Conservation (phyloP, 2,329 filamentous ascomycete species). For the Aaosphaeria pasadenensis region DNA sequence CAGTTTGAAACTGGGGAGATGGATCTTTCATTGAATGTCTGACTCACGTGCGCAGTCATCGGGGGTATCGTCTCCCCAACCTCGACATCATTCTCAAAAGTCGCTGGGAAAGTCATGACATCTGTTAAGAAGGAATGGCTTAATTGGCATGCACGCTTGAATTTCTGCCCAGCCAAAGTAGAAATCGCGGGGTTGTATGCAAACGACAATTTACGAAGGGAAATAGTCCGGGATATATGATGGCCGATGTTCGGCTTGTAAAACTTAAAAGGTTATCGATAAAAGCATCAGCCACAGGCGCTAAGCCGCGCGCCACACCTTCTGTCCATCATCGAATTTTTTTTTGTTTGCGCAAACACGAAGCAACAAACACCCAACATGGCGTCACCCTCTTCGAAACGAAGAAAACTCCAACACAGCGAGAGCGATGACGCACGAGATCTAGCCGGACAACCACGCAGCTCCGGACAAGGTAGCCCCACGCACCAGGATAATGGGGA, state of each 20-base stretch:
- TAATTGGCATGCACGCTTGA: neutral
- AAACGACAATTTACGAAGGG: no score
- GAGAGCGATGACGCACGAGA: conserved; percentile 16
- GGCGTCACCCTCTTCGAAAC: conserved; percentile 40
- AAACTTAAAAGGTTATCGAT: conserved; percentile 33
- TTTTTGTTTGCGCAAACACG: neutral
- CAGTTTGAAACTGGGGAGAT: conserved; percentile 10
- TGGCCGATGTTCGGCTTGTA: conserved; percentile 29
- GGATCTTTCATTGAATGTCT: conserved; percentile 4
- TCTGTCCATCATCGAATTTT: neutral
- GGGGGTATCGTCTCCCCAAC: conserved; percentile 39
- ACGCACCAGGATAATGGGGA: neutral
- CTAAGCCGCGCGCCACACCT: conserved; percentile 6
- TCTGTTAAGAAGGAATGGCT: neutral
- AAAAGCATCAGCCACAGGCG: conserved; percentile 15
- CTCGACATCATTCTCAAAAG: conserved; percentile 30
- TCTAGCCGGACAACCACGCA: no score
- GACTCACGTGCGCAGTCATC: conserved; percentile 40
- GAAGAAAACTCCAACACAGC: conserved; percentile 46
- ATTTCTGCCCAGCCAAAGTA: neutral
- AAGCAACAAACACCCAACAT: conserved; percentile 13
- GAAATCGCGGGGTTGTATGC: no score
- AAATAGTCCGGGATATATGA: neutral
- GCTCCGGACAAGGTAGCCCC: neutral
- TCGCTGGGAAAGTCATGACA: neutral